These are phyloP conservation scores for Xerocomellus dryophilus DNA, from an alignment of 768 basidiomycete species.

Conservation along the genomic window DNA sequence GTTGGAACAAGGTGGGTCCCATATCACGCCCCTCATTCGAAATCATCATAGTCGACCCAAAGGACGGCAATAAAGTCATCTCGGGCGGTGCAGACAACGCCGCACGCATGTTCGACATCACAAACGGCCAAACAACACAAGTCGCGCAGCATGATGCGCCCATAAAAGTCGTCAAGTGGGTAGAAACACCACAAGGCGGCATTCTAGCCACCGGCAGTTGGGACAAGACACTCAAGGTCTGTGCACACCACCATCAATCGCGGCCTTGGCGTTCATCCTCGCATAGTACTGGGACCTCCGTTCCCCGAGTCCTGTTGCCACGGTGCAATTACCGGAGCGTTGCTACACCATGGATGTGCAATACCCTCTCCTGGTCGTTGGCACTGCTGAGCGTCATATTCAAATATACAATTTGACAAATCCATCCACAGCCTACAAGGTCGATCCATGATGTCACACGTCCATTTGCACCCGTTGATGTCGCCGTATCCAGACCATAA, in stretches of 20 bases:
- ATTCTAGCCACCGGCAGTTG: constrained; percentile 92
- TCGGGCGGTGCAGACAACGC: constrained; percentile 95
- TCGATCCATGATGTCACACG: constrained; percentile 28
- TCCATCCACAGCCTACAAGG: constrained; percentile 78
- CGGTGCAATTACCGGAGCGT: constrained; percentile 82
- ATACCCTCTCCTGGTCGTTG: constrained; percentile 85
- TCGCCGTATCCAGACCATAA: constrained; percentile 53
- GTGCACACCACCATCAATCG: constrained; percentile 1
- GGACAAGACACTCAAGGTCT: constrained; percentile 95
- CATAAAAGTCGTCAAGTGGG: constrained; percentile 77
- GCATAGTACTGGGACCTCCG: constrained; percentile 91
- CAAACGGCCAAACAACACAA: constrained; percentile 75
- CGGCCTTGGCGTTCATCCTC: not conserved
- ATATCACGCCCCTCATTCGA: not conserved
- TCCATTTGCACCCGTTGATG: not conserved
- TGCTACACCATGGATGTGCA: constrained; percentile 85
- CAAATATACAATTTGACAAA: constrained; percentile 85
- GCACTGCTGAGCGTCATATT: constrained; percentile 89
- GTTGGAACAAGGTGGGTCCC: constrained; percentile 79
- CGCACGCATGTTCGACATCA: constrained; percentile 88
- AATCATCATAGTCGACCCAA: constrained; percentile 1
- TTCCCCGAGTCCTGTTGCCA: constrained; percentile 68
- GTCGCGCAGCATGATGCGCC: constrained; percentile 91
- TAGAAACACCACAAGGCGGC: constrained; percentile 70
- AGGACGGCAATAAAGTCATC: constrained; percentile 90